These are phyloP conservation scores for Trapa bicornis DNA, from an alignment of 345 rosid genomes.

Conservation along the genomic window DNA sequence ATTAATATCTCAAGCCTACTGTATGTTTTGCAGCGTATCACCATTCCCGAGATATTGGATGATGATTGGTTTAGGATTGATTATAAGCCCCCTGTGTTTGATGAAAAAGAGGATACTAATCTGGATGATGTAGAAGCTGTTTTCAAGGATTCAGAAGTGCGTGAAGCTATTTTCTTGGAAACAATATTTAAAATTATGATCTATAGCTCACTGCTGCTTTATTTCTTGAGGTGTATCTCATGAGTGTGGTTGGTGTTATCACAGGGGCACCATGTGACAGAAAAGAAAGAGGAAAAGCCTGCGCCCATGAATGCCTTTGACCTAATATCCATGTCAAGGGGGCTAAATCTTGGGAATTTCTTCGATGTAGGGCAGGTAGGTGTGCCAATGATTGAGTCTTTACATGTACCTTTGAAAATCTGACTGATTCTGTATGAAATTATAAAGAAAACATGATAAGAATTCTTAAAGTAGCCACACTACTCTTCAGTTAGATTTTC, in stretches of 20 bases:
- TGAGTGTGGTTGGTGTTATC: constrained; percentile 1
- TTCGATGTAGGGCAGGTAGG: constrained; percentile 71
- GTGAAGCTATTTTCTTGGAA: constrained; percentile 7
- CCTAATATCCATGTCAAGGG: constrained; percentile 81
- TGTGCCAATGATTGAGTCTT: constrained; percentile 1
- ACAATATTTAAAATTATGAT: not conserved
- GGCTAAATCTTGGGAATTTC: constrained; percentile 75
- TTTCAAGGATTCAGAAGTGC: constrained; percentile 77
- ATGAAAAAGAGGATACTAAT: constrained; percentile 54
- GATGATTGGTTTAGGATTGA: constrained; percentile 89
- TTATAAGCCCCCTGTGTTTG: constrained; percentile 67
- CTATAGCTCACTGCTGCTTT: no score
- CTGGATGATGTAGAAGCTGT: constrained; percentile 93
- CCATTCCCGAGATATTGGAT: constrained; percentile 65
- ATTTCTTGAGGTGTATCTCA: not conserved
- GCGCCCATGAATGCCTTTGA: constrained; percentile 82
- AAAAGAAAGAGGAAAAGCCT: constrained; percentile 78
- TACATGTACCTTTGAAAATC: not conserved
- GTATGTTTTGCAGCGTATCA: constrained; percentile 51
- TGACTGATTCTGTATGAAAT: not conserved
- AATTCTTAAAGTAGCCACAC: no score
- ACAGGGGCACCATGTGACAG: constrained; percentile 86
- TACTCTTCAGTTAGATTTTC: no score
- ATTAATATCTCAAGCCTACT: not conserved
- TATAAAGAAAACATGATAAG: no score